Conservation (phyloP, 2,329 filamentous ascomycete genomes). For the Drechmeria coniospora region DNA sequence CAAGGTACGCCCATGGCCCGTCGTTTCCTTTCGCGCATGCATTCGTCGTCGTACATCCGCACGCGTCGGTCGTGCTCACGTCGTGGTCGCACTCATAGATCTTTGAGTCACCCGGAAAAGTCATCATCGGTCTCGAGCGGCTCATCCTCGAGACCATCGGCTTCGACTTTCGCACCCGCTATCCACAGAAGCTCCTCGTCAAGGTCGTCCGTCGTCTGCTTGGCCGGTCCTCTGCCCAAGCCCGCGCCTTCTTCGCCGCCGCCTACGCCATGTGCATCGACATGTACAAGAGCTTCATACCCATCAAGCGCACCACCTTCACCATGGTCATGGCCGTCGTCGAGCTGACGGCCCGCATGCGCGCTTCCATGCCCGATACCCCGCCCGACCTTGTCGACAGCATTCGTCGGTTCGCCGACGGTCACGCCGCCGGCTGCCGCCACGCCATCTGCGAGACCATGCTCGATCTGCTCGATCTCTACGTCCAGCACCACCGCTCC, state of each 20-base stretch:
- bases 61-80: background rate
- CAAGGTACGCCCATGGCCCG: constrained; percentile 51
- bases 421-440: constrained; percentile 23
- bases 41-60: no score
- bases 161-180: constrained; percentile 84
- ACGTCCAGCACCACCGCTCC: constrained; percentile 64
- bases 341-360: constrained; percentile 62
- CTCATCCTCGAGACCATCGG: constrained; percentile 83
- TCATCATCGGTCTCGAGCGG: constrained; percentile 78
- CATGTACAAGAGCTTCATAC: constrained; percentile 83
- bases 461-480: constrained; percentile 81
- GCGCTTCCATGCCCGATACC: constrained; percentile 14
- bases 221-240: constrained; percentile 8
- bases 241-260: constrained; percentile 39
- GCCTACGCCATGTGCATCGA: constrained; percentile 79
- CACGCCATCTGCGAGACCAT: constrained; percentile 56
- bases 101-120: constrained; percentile 65
- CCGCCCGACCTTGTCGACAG: constrained; percentile 19
- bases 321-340: constrained; percentile 71
- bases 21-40: no score
- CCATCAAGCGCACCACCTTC: constrained; percentile 77
- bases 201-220: constrained; percentile 56
- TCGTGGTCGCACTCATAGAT: constrained; percentile 30
- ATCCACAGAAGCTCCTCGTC: constrained; percentile 71
- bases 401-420: constrained; percentile 32